Base-by-base conservation (phyloP, 345 rosid species). In the Carallia brachiata region DNA sequence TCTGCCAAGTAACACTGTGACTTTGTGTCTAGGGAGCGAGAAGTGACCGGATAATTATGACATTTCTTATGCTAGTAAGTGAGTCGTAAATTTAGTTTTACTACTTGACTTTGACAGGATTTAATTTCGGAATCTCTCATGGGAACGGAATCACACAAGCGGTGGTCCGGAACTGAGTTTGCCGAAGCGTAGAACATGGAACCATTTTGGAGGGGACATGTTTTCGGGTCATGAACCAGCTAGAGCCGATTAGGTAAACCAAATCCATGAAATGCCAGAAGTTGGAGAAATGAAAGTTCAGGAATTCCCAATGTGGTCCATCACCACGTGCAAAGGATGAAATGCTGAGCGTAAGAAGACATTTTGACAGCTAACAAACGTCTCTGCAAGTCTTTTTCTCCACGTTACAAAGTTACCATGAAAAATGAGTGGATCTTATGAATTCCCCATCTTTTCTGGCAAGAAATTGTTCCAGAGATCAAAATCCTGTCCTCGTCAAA, bases 351-450 rank as follows among this genome's bases (percentile, higher is more conserved):
- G 71, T 31, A 73, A 81, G 70, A 73, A 55, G 83, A 82, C 84
- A 82, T 69, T 63, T 70, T 66, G 73, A 75, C 89, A 83, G 87
- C 89, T 75, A 83, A 75, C 31, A 63, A 34, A 63, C 60, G 39
- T 16, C 56, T 36, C 60, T 50, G 62, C 58, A 36, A 68, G 65
- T 73, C 36, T 36, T 53, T 9, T 50, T 53, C 12, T 17, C 48
- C 52, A 1, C 61, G 52, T 65, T n/a, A 4, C 66, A 50, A 53
- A 69, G 34, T 70, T 60, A 67, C 81, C 70, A 47, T 6, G 34
- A 62, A 66, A 47, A 60, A 56, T 74, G 63, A 37, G 84, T 80
- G 88, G 88, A 65, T 36, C 13, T 40, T 2, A 62, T 6, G 64
- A 77, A 73, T 83, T 77, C 82, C 87, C 78, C 27, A 55, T 71